These are phyloP conservation scores for Lactarius hengduanensis DNA, from an alignment of 768 basidiomycete species.

Conservation along the genomic window DNA sequence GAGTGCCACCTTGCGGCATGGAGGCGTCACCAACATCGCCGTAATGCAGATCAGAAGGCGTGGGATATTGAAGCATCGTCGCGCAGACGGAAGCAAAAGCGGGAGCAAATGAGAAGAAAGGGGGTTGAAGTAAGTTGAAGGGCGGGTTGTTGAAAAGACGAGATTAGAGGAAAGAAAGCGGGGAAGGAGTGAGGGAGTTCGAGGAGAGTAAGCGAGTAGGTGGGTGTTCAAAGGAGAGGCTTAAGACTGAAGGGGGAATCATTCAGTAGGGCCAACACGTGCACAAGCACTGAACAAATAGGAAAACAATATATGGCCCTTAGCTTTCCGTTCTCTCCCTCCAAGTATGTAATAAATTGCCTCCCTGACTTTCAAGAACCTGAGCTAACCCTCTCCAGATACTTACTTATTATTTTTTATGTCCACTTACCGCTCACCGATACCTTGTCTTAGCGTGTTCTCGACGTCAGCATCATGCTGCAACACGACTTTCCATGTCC, in stretches of 20 bases:
- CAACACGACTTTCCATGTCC: conserved; percentile 4
- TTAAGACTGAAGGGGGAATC: conserved; percentile 25
- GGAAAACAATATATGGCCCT: conserved; percentile 7
- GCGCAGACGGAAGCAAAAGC: background rate
- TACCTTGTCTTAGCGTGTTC: conserved; percentile 9
- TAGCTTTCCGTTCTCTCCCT: conserved; percentile 9
- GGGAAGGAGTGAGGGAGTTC: background rate
- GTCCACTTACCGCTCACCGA: background rate
- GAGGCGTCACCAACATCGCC: background rate
- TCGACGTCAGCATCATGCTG: conserved; percentile 23
- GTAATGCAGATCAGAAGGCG: conserved; percentile 17
- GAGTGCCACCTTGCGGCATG: conserved; percentile 10
- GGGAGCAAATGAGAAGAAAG: background rate
- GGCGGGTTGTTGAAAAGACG: background rate
- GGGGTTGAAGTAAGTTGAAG: too few species aligned
- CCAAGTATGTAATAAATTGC: conserved; percentile 12
- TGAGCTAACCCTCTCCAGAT: conserved; percentile 14
- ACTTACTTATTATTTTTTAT: background rate
- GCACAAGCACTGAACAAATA: conserved; percentile 9
- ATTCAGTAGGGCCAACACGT: conserved; percentile 18
- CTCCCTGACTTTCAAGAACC: conserved; percentile 3
- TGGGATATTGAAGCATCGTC: conserved; percentile 16
- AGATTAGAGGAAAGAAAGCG: background rate
- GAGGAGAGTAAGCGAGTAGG: background rate
- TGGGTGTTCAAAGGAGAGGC: conserved; percentile 15